A percentile compares a stretch with the other conserved stretches of the same genome.
Conservation (phyloP, 352 stramenopile species). For the Stramenopiles sp. region DNA sequence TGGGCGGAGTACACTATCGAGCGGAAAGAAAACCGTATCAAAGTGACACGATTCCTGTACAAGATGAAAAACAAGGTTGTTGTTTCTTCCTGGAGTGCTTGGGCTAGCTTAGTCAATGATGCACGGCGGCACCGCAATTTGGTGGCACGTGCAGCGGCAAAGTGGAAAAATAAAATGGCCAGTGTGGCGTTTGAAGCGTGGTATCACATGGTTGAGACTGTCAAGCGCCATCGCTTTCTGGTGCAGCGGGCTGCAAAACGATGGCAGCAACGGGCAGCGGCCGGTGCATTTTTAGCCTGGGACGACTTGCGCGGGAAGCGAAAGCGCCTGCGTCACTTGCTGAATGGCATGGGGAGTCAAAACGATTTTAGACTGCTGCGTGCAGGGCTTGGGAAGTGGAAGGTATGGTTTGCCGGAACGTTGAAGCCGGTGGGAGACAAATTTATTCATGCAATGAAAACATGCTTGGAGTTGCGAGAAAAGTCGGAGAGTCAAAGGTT, state of each 20-base stretch:
- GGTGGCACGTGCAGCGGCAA: not conserved
- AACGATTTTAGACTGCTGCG: not conserved
- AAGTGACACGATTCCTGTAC: slow-evolving; percentile 10
- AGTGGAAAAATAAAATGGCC: not conserved
- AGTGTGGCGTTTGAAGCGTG: not conserved
- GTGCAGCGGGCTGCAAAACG: not conserved
- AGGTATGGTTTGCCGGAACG: not conserved
- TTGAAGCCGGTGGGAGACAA: slow-evolving; percentile 11
- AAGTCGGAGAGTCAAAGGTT: not conserved
- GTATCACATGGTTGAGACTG: slow-evolving; percentile 8
- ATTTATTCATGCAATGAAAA: slow-evolving; percentile 12
- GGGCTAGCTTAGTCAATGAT: not conserved
- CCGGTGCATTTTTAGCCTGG: not conserved
- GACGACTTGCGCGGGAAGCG: not conserved
- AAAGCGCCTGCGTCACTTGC: not conserved
- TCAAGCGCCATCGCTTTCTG: not conserved
- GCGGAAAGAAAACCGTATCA: slow-evolving; percentile 9
- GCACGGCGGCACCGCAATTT: not conserved
- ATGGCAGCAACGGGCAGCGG: slow-evolving; percentile 5
- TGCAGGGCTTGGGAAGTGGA: not conserved
- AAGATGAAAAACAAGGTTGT: slow-evolving; percentile 5
- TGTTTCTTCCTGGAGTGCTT: not conserved
- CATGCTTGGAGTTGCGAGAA: not conserved
- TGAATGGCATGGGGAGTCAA: not conserved
- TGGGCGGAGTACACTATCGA: slow-evolving; percentile 4